Percentiles rank a stretch among this genome's conserved stretches.
phyloP scores from a whole-genome alignment of 116 monocot species.

The Trichopus zeylanicus region DNA sequence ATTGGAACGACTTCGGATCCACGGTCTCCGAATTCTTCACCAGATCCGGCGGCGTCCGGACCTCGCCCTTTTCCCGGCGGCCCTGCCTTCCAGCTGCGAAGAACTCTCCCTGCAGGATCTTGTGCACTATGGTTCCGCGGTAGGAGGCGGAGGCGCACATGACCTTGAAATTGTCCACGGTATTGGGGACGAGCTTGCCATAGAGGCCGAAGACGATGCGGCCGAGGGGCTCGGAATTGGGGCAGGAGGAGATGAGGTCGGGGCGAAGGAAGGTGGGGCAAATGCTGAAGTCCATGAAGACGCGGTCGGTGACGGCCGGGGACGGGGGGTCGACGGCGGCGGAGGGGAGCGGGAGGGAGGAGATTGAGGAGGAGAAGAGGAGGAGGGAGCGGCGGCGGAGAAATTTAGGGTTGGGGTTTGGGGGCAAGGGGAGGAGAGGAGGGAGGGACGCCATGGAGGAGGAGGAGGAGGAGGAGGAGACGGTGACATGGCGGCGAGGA shows the following conservation, averaged over 20 bases:
- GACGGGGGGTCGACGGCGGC: conserved; percentile 7
- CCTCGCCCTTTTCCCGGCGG: conserved; percentile 73
- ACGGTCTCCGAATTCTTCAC: conserved; percentile 59
- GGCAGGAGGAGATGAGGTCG: conserved; percentile 55
- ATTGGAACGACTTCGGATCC: conserved; percentile 56
- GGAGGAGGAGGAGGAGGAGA: not conserved
- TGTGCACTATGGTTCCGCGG: conserved; percentile 67
- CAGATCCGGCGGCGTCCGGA: conserved; percentile 41
- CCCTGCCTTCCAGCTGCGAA: conserved; percentile 80
- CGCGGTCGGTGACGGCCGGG: conserved; percentile 60
- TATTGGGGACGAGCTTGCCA: conserved; percentile 59
- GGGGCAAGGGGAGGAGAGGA: not conserved
- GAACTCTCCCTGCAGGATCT: conserved; percentile 71
- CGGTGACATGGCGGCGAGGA: not conserved
- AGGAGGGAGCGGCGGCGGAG: conserved; percentile 19
- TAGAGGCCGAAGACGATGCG: conserved; percentile 89
- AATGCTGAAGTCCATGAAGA: conserved; percentile 83
- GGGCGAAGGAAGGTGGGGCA: conserved; percentile 79
- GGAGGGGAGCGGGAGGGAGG: conserved; percentile 4
- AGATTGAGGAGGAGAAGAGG: conserved; percentile 10
- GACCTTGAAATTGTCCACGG: conserved; percentile 71
- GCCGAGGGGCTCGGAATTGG: conserved; percentile 60
- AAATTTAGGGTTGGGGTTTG: not conserved
- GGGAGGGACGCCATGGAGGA: not conserved
- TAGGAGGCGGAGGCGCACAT: conserved; percentile 61